Evolutionary conservation across 2,329 filamentous ascomycete genomes (phyloP).

Genomic region (Penicillium sp.): DNA sequence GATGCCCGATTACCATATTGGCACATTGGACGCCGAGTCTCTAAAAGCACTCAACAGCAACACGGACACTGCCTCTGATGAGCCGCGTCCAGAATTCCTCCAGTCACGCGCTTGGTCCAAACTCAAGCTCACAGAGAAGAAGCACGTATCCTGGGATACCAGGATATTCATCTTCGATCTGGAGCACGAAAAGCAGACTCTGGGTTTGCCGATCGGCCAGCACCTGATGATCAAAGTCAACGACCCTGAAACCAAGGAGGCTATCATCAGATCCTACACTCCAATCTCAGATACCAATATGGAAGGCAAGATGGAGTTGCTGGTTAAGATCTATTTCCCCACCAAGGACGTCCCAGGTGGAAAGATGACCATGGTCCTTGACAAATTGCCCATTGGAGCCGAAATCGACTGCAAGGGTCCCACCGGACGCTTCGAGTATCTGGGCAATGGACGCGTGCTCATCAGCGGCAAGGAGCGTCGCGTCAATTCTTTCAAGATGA

Average conservation of each 20-base stretch:
- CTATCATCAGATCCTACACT: conserved; percentile 84
- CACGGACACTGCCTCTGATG: conserved; percentile 43
- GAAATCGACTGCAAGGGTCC: conserved; percentile 85
- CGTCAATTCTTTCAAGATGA: conserved; percentile 76
- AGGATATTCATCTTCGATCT: conserved; percentile 80
- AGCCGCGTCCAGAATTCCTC: conserved; percentile 65
- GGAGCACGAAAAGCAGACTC: conserved; percentile 66
- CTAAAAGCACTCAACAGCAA: conserved; percentile 55
- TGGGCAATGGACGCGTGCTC: conserved; percentile 64
- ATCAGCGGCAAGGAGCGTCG: conserved; percentile 59
- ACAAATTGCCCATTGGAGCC: conserved; percentile 70
- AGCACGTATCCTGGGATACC: conserved; percentile 72
- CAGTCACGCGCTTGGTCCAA: conserved; percentile 73
- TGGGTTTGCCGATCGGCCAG: conserved; percentile 81
- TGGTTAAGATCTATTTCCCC: conserved; percentile 81
- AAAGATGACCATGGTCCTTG: conserved; percentile 79
- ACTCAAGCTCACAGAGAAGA: conserved; percentile 68
- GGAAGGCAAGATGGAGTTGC: conserved; percentile 67
- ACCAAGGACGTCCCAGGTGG: conserved; percentile 63
- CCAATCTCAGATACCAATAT: conserved; percentile 69
- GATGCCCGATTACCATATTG: conserved; percentile 85
- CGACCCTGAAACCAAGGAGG: conserved; percentile 66
- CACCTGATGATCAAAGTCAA: conserved; percentile 82
- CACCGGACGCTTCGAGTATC: conserved; percentile 81
- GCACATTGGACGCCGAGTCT: conserved; percentile 67